Conservation (phyloP, 2,329 filamentous ascomycete genomes). For the Sclerotinia spermophila region DNA sequence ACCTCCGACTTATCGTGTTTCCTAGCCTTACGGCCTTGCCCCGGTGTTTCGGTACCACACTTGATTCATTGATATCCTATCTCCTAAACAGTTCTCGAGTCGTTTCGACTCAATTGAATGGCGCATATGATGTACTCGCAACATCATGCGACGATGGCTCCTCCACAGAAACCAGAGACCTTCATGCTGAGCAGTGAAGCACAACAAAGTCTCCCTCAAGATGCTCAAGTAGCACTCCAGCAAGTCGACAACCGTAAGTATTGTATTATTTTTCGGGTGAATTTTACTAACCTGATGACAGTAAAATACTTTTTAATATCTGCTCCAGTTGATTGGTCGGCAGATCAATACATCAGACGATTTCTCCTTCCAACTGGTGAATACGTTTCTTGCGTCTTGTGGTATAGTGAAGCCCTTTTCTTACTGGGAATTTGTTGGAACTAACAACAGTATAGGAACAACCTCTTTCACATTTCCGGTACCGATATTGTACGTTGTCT, state of each 20-base stretch:
- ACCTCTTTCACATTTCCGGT: constrained; percentile 97
- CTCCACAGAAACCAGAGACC: constrained; percentile 94
- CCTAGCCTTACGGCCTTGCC: constrained; percentile 28
- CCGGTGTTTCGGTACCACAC: constrained; percentile 32
- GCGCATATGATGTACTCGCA: constrained; percentile 63
- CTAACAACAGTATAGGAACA: constrained; percentile 63
- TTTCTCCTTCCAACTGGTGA: constrained; percentile 96
- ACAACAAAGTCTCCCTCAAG: constrained; percentile 91
- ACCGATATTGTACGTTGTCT: constrained; percentile 98
- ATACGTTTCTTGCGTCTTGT: constrained; percentile 97
- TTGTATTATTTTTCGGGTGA: constrained; percentile 6
- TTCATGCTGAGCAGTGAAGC: constrained; percentile 98
- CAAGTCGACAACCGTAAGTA: constrained; percentile 94
- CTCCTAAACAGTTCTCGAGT: constrained; percentile 21
- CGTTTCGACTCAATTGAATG: constrained; percentile 37
- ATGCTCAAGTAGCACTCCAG: constrained; percentile 94
- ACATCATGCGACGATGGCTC: constrained; percentile 81
- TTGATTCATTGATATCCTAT: constrained; percentile 26
- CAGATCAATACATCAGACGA: constrained; percentile 92
- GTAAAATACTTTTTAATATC: constrained; percentile 99
- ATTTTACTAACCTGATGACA: constrained; percentile 40
- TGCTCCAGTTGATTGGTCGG: constrained; percentile 94
- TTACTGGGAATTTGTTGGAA: background rate
- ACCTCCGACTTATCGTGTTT: constrained; percentile 20
- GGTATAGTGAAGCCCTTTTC: constrained; percentile 48